These are phyloP conservation scores for Patellaria atrata DNA, from an alignment of 495 filamentous ascomycete genomes.

Conservation along the genomic window DNA sequence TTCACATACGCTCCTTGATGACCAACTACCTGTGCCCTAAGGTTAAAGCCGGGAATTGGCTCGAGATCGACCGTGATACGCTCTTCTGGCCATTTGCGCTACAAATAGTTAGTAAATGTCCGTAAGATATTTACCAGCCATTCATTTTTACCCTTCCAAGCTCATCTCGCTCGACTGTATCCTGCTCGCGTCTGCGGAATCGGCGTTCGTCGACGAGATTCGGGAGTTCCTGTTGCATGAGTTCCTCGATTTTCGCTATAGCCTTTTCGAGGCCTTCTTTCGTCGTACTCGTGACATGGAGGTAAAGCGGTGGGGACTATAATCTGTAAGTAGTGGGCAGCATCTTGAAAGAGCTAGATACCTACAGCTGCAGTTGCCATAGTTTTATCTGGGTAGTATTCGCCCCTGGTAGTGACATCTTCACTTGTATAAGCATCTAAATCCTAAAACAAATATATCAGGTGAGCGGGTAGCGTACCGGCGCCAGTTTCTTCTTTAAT, in stretches of 20 bases:
- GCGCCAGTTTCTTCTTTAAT: constrained; percentile 99
- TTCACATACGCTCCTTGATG: constrained; percentile 90
- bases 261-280: constrained; percentile 87
- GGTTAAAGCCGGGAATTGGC: constrained; percentile 86
- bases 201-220: constrained; percentile 91
- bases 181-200: constrained; percentile 77
- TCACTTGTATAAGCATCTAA: constrained; percentile 49
- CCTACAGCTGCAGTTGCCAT: constrained; percentile 88
- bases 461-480: constrained; percentile 65
- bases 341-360: constrained; percentile 8
- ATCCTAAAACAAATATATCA: constrained; percentile 34
- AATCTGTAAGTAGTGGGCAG: constrained; percentile 4
- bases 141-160: constrained; percentile 58
- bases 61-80: constrained; percentile 82
- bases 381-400: constrained; percentile 91
- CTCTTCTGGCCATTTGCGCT: constrained; percentile 99
- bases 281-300: constrained; percentile 85
- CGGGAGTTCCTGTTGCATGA: constrained; percentile 93
- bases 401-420: constrained; percentile 98
- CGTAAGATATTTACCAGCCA: background rate
- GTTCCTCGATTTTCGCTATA: constrained; percentile 68
- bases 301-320: constrained; percentile 84
- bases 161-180: constrained; percentile 86
- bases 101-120: constrained; percentile 22
- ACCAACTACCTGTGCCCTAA: constrained; percentile 88